Conservation (phyloP, 345 rosid species). For the Noccaea bulbosa region DNA sequence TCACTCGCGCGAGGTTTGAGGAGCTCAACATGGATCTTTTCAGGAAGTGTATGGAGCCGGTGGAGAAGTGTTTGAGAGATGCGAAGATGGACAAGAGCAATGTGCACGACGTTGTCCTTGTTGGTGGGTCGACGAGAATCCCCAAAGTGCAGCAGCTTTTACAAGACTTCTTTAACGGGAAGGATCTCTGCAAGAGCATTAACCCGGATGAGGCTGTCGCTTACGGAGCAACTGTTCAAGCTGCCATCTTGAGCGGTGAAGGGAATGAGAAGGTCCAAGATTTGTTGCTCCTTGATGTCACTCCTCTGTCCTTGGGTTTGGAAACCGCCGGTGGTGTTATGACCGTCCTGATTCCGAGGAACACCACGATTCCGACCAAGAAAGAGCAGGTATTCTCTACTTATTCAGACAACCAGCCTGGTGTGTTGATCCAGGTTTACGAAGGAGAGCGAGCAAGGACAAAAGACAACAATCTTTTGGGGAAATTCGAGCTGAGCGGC, state of each 20-base stretch:
- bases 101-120: slow-evolving; percentile 62
- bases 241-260: slow-evolving; percentile 65
- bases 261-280: slow-evolving; percentile 71
- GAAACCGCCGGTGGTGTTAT: slow-evolving; percentile 69
- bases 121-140: slow-evolving; percentile 62
- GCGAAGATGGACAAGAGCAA: slow-evolving; percentile 70
- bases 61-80: slow-evolving; percentile 63
- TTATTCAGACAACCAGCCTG: slow-evolving; percentile 64
- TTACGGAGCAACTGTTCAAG: slow-evolving; percentile 71
- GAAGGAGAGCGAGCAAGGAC: slow-evolving; percentile 67
- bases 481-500: slow-evolving; percentile 66
- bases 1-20: slow-evolving; percentile 56
- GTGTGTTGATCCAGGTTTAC: slow-evolving; percentile 64
- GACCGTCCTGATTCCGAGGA: slow-evolving; percentile 67
- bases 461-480: slow-evolving; percentile 61
- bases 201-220: slow-evolving; percentile 72
- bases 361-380: slow-evolving; percentile 63
- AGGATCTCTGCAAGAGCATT: slow-evolving; percentile 64
- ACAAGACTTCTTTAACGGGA: slow-evolving; percentile 62
- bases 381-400: slow-evolving; percentile 66
- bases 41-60: slow-evolving; percentile 65
- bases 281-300: slow-evolving; percentile 59
- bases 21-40: slow-evolving; percentile 59
- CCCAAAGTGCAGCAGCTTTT: slow-evolving; percentile 63
- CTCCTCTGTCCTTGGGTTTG: slow-evolving; percentile 59